A percentile compares a stretch with the other conserved stretches of the same genome.
Conservation (phyloP, 106 monocot species). For the Triglochin maritima region DNA sequence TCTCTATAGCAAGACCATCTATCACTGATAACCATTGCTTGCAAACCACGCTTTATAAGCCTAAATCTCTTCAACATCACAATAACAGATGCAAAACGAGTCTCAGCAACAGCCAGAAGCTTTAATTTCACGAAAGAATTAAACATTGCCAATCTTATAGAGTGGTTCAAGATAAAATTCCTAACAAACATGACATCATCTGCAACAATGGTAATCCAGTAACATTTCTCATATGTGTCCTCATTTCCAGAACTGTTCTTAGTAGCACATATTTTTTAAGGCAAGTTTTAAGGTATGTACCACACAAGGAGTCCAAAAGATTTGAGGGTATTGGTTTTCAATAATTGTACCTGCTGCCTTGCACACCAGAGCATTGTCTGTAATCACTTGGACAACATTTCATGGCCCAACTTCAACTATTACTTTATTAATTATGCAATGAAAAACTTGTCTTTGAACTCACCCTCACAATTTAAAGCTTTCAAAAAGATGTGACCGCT, state of each 20-base stretch:
- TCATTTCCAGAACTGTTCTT: neutral
- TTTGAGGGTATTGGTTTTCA: neutral
- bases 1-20: neutral
- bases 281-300: neutral
- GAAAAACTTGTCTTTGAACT: neutral
- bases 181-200: no score
- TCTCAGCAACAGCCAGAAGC: neutral
- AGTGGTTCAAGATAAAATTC: no score
- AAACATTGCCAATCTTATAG: no score
- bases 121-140: no score
- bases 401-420: neutral
- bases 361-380: neutral
- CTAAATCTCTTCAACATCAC: neutral
- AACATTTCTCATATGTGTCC: no score
- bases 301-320: neutral
- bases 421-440: neutral
- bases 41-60: neutral
- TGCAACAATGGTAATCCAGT: no score
- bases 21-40: neutral
- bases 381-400: neutral
- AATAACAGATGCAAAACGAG: neutral
- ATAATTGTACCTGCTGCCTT: neutral
- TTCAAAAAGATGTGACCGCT: neutral
- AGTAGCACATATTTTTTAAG: neutral
- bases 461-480: neutral